Evolutionary conservation across 257 asterid genomes (phyloP).

Genomic region (Capsicum pubescens): DNA sequence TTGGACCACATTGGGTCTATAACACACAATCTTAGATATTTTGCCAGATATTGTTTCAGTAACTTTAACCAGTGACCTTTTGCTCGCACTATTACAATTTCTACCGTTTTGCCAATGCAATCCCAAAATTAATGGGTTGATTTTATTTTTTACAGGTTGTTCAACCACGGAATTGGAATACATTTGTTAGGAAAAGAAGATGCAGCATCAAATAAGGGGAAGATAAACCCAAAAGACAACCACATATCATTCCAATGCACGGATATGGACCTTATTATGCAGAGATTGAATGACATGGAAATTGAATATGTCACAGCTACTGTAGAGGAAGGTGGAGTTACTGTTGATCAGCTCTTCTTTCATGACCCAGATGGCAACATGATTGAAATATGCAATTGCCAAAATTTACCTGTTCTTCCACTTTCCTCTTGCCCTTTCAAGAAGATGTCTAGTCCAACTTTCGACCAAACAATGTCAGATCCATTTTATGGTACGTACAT

Average conservation of each 20-base stretch:
- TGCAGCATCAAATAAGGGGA: constrained; percentile 34
- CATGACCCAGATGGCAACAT: constrained; percentile 63
- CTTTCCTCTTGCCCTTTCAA: constrained; percentile 65
- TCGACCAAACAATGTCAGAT: constrained; percentile 8
- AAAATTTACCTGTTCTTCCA: constrained; percentile 75
- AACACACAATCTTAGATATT: not conserved
- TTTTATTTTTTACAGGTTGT: constrained; percentile 54
- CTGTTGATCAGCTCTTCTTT: constrained; percentile 83
- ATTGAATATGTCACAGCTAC: constrained; percentile 68
- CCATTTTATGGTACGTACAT: constrained; percentile 45
- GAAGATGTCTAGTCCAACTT: constrained; percentile 35
- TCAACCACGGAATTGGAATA: constrained; percentile 88
- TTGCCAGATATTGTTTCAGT: not conserved
- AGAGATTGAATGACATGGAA: constrained; percentile 56
- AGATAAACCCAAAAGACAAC: constrained; percentile 79
- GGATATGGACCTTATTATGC: constrained; percentile 55
- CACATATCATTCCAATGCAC: constrained; percentile 86
- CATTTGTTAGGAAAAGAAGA: constrained; percentile 67
- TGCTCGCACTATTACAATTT: too few relatives aligned
- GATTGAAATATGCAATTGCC: constrained; percentile 84
- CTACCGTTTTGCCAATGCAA: too few relatives aligned
- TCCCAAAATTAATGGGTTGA: not conserved
- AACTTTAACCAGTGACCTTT: not conserved
- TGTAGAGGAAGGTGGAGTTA: constrained; percentile 76
- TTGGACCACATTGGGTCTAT: not conserved